These are phyloP conservation scores for Colletotrichum eleusines DNA, from an alignment of 2,329 filamentous ascomycete genomes.

Conservation along the genomic window DNA sequence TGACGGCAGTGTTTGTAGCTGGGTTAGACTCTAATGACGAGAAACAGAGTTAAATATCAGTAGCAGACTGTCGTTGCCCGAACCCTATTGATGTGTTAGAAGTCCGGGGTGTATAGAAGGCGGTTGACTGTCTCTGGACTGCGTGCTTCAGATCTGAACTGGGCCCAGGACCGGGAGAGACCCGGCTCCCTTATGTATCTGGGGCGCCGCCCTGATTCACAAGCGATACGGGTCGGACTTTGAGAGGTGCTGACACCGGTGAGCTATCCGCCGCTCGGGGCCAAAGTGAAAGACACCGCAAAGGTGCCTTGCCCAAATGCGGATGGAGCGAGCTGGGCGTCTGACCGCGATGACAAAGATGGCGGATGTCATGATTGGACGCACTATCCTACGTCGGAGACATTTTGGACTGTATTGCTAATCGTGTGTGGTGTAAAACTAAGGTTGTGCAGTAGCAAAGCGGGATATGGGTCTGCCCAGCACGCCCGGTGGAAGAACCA, in stretches of 20 bases:
- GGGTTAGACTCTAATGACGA: background rate
- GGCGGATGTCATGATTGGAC: background rate
- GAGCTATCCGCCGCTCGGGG: conserved; percentile 22
- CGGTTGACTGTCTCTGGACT: conserved; percentile 27
- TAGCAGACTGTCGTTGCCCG: background rate
- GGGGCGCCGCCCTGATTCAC: background rate
- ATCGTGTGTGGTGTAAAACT: conserved; percentile 27
- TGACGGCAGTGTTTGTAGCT: background rate
- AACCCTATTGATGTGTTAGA: background rate
- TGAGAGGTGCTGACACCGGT: conserved; percentile 32
- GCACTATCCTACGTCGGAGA: conserved; percentile 24
- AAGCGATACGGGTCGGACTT: conserved; percentile 25
- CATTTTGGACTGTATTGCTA: conserved; percentile 26
- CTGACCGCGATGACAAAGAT: conserved; percentile 20
- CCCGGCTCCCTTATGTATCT: conserved; percentile 29
- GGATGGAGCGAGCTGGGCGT: conserved; percentile 7
- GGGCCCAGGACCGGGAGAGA: conserved; percentile 1
- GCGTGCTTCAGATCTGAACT: conserved; percentile 21
- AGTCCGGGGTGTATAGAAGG: background rate
- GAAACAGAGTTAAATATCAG: background rate
- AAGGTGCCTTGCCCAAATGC: background rate
- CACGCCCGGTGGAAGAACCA: conserved; percentile 19
- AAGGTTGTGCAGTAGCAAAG: conserved; percentile 27
- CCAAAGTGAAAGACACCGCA: conserved; percentile 13
- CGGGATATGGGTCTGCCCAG: conserved; percentile 15